Evolutionary conservation across 192 early-diverging fungal genomes (phyloP).

Genomic region (Coemansia sp.): DNA sequence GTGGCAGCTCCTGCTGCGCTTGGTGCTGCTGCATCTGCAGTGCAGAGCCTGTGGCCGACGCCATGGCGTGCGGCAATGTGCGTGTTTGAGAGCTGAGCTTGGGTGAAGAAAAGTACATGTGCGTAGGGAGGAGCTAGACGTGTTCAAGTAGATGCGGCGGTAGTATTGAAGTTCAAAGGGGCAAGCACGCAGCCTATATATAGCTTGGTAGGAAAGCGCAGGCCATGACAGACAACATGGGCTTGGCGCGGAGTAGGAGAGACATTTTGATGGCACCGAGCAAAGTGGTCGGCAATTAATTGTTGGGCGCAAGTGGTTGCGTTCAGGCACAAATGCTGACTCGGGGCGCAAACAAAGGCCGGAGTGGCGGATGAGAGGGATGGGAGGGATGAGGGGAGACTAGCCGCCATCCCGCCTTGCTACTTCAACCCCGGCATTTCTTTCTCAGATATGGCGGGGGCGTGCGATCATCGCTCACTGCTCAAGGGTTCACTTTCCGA

Average conservation of each 20-base stretch:
- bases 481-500: neutral
- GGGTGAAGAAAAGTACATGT: constrained; percentile 15
- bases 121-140: neutral
- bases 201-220: neutral
- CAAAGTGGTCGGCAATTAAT: neutral
- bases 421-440: neutral
- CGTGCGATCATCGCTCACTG: neutral
- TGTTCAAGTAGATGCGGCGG: neutral
- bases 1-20: constrained; percentile 5
- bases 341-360: constrained; percentile 1
- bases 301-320: neutral
- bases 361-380: neutral
- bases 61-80: neutral
- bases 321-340: neutral
- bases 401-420: neutral
- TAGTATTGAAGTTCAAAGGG: neutral
- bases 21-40: constrained; percentile 6
- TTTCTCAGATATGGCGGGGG: neutral
- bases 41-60: neutral
- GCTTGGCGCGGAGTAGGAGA: neutral
- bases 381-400: neutral
- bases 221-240: neutral
- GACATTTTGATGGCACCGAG: constrained; percentile 6
- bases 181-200: neutral
- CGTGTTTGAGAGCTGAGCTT: constrained; percentile 8